Percentiles rank a stretch among this genome's conserved stretches.
phyloP scores from a whole-genome alignment of 345 rosid genomes.

The Punica granatum region DNA sequence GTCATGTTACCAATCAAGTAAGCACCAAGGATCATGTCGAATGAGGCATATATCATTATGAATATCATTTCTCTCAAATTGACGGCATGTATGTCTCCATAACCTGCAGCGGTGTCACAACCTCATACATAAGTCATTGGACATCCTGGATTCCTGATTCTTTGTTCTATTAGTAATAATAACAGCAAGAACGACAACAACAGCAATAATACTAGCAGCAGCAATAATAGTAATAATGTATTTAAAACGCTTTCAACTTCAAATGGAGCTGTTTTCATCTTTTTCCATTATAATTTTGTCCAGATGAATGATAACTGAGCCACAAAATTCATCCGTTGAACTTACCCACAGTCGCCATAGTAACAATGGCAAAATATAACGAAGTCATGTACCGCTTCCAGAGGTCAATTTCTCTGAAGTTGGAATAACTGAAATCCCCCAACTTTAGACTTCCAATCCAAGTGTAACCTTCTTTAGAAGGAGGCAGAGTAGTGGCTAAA shows the following conservation, averaged over 20 bases:
- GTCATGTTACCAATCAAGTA: slow-evolving; percentile 97
- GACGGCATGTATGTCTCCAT: slow-evolving; percentile 98
- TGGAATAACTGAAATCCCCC: slow-evolving; percentile 54
- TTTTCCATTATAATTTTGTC: not conserved
- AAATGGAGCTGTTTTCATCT: too few relatives aligned
- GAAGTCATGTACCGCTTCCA: slow-evolving; percentile 71
- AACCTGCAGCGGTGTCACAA: slow-evolving; percentile 37
- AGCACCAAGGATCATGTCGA: slow-evolving; percentile 97
- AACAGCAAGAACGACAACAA: too few relatives aligned
- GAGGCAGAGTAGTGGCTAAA: slow-evolving; percentile 80
- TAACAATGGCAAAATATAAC: slow-evolving; percentile 75
- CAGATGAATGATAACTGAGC: not conserved
- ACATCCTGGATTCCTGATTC: not conserved
- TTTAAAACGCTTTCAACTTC: too few relatives aligned
- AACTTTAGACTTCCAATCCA: slow-evolving; percentile 88
- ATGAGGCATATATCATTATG: slow-evolving; percentile 78
- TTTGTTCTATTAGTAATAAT: not conserved
- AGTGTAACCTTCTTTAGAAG: slow-evolving; percentile 66
- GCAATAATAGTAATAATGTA: not conserved
- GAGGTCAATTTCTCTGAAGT: slow-evolving; percentile 66
- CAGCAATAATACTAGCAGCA: not conserved
- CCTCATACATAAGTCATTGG: not conserved
- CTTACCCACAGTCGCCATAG: slow-evolving; percentile 94
- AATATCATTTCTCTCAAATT: slow-evolving; percentile 97
- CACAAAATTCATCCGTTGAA: not conserved